Evolutionary conservation across 768 basidiomycete genomes (phyloP).

Genomic region (Kwoniella pini): DNA sequence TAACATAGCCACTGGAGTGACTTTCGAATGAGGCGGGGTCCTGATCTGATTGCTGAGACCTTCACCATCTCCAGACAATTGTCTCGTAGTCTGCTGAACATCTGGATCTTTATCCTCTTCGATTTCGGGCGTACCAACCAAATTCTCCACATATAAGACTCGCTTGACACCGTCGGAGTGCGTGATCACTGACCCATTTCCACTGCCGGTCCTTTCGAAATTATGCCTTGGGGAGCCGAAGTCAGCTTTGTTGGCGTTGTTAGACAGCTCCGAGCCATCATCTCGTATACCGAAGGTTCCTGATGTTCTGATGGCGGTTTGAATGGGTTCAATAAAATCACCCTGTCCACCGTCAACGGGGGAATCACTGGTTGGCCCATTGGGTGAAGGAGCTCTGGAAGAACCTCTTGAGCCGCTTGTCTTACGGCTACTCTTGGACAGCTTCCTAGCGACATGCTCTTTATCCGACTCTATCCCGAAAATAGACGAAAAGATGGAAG

Average conservation of each 20-base stretch:
- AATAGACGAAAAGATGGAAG: constrained; percentile 18
- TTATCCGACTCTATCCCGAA: not conserved
- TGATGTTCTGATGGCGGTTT: constrained; percentile 29
- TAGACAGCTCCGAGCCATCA: constrained; percentile 30
- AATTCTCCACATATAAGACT: constrained; percentile 28
- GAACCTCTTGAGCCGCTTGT: not conserved
- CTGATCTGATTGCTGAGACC: not conserved
- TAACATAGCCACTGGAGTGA: not conserved
- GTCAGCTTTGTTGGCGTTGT: not conserved
- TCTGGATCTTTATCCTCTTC: not conserved
- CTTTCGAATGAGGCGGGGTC: not conserved
- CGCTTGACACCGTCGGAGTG: constrained; percentile 16
- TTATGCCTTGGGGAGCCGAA: not conserved
- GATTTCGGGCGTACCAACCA: not conserved
- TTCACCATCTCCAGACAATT: not conserved
- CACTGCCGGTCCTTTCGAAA: constrained; percentile 4
- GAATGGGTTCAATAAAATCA: constrained; percentile 1
- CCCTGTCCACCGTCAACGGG: not conserved
- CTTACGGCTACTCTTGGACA: constrained; percentile 10
- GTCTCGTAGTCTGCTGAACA: not conserved
- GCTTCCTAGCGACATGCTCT: constrained; percentile 7
- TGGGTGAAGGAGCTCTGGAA: constrained; percentile 8
- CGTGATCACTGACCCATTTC: constrained; percentile 14
- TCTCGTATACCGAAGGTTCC: constrained; percentile 43
- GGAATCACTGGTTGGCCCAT: not conserved